Percentiles rank a stretch among this genome's conserved stretches.
Evolutionary conservation across 1,139 yeast species (phyloP).

Genomic region (Kodamaea derodonti): DNA sequence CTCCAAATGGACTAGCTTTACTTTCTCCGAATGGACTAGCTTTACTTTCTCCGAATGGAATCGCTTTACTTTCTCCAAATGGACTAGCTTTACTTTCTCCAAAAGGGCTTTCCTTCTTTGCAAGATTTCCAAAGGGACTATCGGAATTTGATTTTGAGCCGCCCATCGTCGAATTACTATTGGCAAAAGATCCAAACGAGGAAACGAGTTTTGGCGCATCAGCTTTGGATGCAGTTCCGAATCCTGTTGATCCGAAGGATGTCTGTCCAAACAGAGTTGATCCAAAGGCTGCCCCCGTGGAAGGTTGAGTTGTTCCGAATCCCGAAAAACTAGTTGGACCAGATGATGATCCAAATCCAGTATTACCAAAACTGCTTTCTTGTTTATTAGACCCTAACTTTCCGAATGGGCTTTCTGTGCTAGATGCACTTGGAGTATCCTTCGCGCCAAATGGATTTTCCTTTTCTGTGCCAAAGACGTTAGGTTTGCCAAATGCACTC

Average conservation of each 20-base stretch:
- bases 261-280: constrained; percentile 12
- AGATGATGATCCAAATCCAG: constrained; percentile 8
- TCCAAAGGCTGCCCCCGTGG: constrained; percentile 11
- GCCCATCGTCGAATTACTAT: constrained; percentile 9
- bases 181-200: neutral
- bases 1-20: constrained; percentile 10
- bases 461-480: neutral
- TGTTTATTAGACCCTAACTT: neutral
- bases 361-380: neutral
- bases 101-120: constrained; percentile 7
- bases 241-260: constrained; percentile 5
- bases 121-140: constrained; percentile 9
- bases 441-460: constrained; percentile 1
- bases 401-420: neutral
- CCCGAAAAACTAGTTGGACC: neutral
- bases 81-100: constrained; percentile 5
- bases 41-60: no score
- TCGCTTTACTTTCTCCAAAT: constrained; percentile 6
- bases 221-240: constrained; percentile 4
- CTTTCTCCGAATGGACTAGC: neutral
- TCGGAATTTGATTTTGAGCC: constrained; percentile 11
- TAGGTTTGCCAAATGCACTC: neutral
- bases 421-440: neutral
- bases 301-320: neutral
- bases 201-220: neutral